phyloP scores from a whole-genome alignment of 169 alveolate species.

The Plasmodium relictum region DNA sequence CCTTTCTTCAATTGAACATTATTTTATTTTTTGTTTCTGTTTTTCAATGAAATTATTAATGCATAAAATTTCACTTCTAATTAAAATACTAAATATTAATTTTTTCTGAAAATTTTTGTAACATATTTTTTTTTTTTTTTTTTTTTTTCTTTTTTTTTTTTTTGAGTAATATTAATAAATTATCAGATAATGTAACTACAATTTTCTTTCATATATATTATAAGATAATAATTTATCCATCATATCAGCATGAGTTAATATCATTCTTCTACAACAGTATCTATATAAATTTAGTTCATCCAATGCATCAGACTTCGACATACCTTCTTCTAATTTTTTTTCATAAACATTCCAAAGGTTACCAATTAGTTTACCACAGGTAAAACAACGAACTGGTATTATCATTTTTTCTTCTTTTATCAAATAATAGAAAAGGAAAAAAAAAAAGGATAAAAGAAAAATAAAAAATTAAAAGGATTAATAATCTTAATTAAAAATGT shows the following conservation, averaged over 20 bases:
- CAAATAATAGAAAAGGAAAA: background rate
- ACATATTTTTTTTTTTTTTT: background rate
- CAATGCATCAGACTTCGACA: conserved; percentile 95
- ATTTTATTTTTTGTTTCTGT: too few species aligned
- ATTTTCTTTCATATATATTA: conserved; percentile 87
- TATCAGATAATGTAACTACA: background rate
- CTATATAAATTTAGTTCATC: conserved; percentile 94
- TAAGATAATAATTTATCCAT: conserved; percentile 97
- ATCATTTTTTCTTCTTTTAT: conserved; percentile 91
- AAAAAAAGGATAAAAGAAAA: background rate
- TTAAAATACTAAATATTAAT: too few species aligned
- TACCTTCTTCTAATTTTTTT: conserved; percentile 91
- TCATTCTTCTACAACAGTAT: conserved; percentile 95
- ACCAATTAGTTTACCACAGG: conserved; percentile 99
- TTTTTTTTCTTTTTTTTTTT: background rate
- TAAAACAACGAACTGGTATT: conserved; percentile 99
- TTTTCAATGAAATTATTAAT: too few species aligned
- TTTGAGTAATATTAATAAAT: background rate
- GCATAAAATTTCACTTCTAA: too few species aligned
- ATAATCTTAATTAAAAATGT: background rate
- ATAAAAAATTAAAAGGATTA: background rate
- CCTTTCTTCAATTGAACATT: too few species aligned
- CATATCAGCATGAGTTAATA: conserved; percentile 98
- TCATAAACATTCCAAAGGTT: conserved; percentile 97
- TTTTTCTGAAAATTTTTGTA: too few species aligned